Conservation (phyloP, 192 early-diverging fungal genomes). For the Backusella tuberculispora region DNA sequence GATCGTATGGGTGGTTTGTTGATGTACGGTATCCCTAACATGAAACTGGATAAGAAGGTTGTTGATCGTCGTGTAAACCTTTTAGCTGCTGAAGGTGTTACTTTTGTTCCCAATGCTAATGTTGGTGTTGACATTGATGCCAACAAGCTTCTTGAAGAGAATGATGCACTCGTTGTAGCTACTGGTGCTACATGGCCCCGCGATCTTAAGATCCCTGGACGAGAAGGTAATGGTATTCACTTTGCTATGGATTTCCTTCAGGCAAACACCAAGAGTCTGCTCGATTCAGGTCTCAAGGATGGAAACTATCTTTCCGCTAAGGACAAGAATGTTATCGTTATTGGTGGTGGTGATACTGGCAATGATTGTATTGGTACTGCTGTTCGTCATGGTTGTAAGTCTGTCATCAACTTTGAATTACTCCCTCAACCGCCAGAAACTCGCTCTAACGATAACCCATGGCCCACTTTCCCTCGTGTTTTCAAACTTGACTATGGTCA, state of each 20-base stretch:
- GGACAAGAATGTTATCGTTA: slow-evolving; percentile 93
- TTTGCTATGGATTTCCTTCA: slow-evolving; percentile 99
- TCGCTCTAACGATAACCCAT: slow-evolving; percentile 92
- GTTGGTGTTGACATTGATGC: slow-evolving; percentile 88
- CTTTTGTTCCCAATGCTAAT: slow-evolving; percentile 85
- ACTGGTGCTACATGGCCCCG: slow-evolving; percentile 98
- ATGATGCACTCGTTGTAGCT: slow-evolving; percentile 87
- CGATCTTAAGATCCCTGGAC: slow-evolving; percentile 90
- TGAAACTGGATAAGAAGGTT: slow-evolving; percentile 98
- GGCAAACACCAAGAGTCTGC: slow-evolving; percentile 82
- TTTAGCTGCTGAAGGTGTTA: slow-evolving; percentile 91
- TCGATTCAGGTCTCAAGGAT: slow-evolving; percentile 80
- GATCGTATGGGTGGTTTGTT: slow-evolving; percentile 95
- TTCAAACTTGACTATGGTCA: slow-evolving; percentile 98
- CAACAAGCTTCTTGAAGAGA: slow-evolving; percentile 60
- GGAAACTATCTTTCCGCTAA: slow-evolving; percentile 82
- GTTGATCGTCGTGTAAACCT: slow-evolving; percentile 94
- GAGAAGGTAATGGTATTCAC: slow-evolving; percentile 88
- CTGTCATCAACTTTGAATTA: slow-evolving; percentile 96
- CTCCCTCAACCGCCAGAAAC: slow-evolving; percentile 88
- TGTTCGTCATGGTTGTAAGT: slow-evolving; percentile 90
- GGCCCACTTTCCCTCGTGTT: slow-evolving; percentile 96
- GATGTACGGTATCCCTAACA: slow-evolving; percentile 99
- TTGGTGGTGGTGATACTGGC: slow-evolving; percentile 98
- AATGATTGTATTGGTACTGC: slow-evolving; percentile 97